A percentile compares a stretch with the other conserved stretches of the same genome.
Conservation (phyloP, 1,139 yeast genomes). For the Scheffersomyces insectosa region DNA sequence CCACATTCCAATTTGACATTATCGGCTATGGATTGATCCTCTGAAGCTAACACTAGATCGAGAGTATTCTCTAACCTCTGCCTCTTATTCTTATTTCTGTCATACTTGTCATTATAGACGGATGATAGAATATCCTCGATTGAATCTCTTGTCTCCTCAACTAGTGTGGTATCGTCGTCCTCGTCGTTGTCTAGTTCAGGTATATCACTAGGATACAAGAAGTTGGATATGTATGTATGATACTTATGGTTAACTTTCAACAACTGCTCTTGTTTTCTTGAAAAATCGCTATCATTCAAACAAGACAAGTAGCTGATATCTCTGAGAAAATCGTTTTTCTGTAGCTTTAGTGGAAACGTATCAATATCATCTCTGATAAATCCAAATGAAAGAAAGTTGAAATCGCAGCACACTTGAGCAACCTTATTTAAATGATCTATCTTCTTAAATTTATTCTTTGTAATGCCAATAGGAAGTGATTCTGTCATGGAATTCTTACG, state of each 20-base stretch:
- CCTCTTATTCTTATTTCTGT: constrained; percentile 15
- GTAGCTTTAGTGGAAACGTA: constrained; percentile 49
- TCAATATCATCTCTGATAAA: constrained; percentile 67
- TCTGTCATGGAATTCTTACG: constrained; percentile 38
- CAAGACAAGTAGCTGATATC: constrained; percentile 58
- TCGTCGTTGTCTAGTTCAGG: constrained; percentile 10
- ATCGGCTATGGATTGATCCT: constrained; percentile 1
- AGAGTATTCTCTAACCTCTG: constrained; percentile 16
- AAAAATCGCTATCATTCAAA: constrained; percentile 19
- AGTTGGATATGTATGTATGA: constrained; percentile 28
- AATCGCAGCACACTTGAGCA: constrained; percentile 64
- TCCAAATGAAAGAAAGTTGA: constrained; percentile 66
- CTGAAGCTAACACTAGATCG: constrained; percentile 13
- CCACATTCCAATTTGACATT: constrained; percentile 1
- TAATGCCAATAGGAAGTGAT: constrained; percentile 23
- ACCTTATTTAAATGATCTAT: constrained; percentile 55
- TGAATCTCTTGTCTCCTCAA: background rate
- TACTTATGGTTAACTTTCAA: constrained; percentile 20
- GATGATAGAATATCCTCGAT: constrained; percentile 18
- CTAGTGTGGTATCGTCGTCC: constrained; percentile 6
- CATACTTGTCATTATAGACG: constrained; percentile 17
- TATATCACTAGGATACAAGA: constrained; percentile 20
- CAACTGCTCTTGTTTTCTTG: constrained; percentile 36
- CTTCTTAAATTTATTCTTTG: constrained; percentile 53
- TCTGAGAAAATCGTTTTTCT: constrained; percentile 40